phyloP scores from a whole-genome alignment of 2,329 filamentous ascomycete genomes.

The Tolypocladium amazonense region DNA sequence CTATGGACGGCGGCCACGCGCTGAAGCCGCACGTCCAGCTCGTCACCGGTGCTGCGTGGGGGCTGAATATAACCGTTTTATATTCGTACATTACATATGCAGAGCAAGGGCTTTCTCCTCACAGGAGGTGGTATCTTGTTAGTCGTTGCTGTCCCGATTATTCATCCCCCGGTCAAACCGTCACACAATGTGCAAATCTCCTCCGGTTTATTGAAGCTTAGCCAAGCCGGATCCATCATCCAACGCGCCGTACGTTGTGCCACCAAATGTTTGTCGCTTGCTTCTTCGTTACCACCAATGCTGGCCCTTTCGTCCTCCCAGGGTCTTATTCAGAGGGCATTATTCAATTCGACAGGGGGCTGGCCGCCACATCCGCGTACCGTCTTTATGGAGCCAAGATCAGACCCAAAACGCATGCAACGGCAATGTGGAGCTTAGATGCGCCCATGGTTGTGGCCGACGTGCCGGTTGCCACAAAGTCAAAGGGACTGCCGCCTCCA shows the following conservation, averaged over 20 bases:
- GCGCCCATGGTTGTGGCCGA: background rate
- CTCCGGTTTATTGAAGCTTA: background rate
- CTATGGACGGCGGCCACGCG: background rate
- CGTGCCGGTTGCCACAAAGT: conserved; percentile 1
- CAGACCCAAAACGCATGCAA: background rate
- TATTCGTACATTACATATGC: background rate
- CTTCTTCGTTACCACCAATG: background rate
- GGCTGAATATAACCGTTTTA: background rate
- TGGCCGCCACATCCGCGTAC: background rate
- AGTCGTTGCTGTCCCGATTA: background rate
- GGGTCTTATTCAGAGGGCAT: background rate
- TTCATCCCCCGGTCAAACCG: background rate
- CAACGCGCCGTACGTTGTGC: background rate
- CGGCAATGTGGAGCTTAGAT: background rate
- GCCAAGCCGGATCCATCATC: background rate
- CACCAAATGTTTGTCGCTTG: background rate
- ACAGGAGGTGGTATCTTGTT: background rate
- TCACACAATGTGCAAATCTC: background rate
- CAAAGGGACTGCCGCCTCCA: conserved; percentile 13
- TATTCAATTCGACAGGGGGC: background rate
- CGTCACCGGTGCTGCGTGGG: background rate
- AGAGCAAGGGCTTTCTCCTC: background rate
- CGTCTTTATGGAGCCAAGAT: background rate
- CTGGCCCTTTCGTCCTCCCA: background rate
- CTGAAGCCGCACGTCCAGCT: background rate